Base-by-base conservation (phyloP, 805 yeast species). In the Saccharomycopsis fodiens region DNA sequence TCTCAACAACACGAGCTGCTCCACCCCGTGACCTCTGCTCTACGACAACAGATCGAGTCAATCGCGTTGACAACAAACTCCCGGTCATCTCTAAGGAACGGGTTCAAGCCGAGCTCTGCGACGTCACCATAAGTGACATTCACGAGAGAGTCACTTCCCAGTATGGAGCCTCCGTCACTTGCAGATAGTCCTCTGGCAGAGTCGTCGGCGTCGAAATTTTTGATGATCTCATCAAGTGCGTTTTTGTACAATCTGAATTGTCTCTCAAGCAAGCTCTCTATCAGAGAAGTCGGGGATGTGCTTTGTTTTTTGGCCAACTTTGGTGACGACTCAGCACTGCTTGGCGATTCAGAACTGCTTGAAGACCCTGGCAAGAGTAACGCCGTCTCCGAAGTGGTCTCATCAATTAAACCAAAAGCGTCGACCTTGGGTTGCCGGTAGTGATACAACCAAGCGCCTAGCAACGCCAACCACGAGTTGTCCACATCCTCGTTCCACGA, bases 381-480 rank as follows among this genome's bases (percentile, higher is more conserved):
- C 93, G 35, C 93, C 86, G 54, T 84, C 85, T 30, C 96, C 7
- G 20, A 7, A 32, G 36, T 15, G 54, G 82, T 74, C 44, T 77
- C 78, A 42, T 70, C 69, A 35, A 85, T 77, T 23, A 76, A 68
- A 20, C 99, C 99, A 49, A 86, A 74, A 56, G 85, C 88, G 36
- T 32, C 20, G 36, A 32, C 15, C 20, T 17, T 32, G 8, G 36
- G 36, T 32, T 32, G 17, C 5, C 7, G 17, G 36, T 32, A 32
- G 7, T 10, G 17, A 17, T 32, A 32, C 20, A 32, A 15, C 36
- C 36, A 32, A 6, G 8, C 36, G 12, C 20, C 20, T 5, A 32
- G 20, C 19, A 39, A 29, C 6, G 19, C 19, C n/a, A 35, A 5
- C 47, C 47, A 47, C 15, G 51, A 47, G 27, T 47, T 35, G 35